Conservation (phyloP, 495 filamentous ascomycete genomes). For the Penicillium cinerascens region DNA sequence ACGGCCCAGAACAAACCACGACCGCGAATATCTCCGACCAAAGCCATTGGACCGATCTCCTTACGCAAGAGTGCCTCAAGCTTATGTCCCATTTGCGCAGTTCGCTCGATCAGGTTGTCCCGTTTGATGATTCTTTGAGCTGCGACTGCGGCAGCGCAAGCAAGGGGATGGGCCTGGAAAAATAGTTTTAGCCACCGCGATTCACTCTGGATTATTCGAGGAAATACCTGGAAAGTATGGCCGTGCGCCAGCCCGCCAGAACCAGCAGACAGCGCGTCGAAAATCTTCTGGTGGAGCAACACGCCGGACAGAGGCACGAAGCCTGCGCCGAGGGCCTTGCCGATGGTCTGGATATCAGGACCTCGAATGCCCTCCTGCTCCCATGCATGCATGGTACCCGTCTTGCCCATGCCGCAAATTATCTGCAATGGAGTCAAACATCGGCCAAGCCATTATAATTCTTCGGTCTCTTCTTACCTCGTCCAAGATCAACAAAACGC, state of each 20-base stretch:
- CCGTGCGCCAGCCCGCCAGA: constrained; percentile 50
- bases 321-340: constrained; percentile 39
- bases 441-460: no score
- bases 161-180: constrained; percentile 44
- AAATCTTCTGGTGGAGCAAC: constrained; percentile 30
- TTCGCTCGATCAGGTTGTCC: constrained; percentile 36
- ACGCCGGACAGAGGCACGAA: constrained; percentile 39
- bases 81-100: constrained; percentile 6
- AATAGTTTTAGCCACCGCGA: no score
- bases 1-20: constrained; percentile 62
- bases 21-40: constrained; percentile 65
- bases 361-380: constrained; percentile 30
- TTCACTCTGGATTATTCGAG: no score
- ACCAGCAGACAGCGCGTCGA: constrained; percentile 29
- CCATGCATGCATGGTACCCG: constrained; percentile 39
- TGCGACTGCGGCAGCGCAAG: constrained; percentile 57
- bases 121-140: constrained; percentile 57
- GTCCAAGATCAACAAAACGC: constrained; percentile 41
- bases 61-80: constrained; percentile 44
- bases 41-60: constrained; percentile 43
- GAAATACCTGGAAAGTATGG: constrained; percentile 44
- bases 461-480: constrained; percentile 19
- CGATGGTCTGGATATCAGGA: constrained; percentile 41
- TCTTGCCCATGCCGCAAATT: constrained; percentile 41
- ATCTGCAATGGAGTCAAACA: no score